These are phyloP conservation scores for Teunomyces funiuensis DNA, from an alignment of 805 yeast genomes.

Conservation along the genomic window DNA sequence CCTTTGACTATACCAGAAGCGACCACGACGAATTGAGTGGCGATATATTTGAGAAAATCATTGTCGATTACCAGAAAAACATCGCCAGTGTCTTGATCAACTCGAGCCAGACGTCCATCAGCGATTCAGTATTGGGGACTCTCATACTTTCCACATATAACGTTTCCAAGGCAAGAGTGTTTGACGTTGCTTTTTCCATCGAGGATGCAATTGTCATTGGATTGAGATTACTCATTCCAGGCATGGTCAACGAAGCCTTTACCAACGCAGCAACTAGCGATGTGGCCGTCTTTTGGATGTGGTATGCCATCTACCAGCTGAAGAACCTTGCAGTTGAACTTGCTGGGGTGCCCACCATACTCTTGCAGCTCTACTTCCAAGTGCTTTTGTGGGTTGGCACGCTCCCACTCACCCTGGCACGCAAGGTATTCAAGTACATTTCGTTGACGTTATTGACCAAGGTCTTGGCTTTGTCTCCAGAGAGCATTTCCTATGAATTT, in stretches of 20 bases:
- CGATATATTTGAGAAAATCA: constrained; percentile 40
- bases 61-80: constrained; percentile 43
- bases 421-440: constrained; percentile 36
- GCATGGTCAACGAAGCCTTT: constrained; percentile 28
- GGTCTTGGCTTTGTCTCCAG: constrained; percentile 58
- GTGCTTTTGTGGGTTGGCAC: constrained; percentile 18
- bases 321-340: constrained; percentile 28
- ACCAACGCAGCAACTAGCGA: constrained; percentile 25
- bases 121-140: constrained; percentile 30
- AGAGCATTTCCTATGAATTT: constrained; percentile 56
- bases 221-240: constrained; percentile 35
- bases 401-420: constrained; percentile 1
- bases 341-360: constrained; percentile 27
- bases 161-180: constrained; percentile 8
- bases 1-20: constrained; percentile 17
- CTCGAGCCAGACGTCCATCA: constrained; percentile 25
- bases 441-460: constrained; percentile 64
- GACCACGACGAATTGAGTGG: constrained; percentile 29
- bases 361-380: constrained; percentile 33
- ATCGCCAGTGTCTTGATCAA: constrained; percentile 25
- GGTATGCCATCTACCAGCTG: constrained; percentile 33
- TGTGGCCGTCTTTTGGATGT: constrained; percentile 34
- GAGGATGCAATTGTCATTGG: constrained; percentile 19
- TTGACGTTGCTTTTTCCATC: constrained; percentile 11
- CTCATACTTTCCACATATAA: constrained; percentile 16